These are phyloP conservation scores for Tetradesmus obliquus DNA, from an alignment of 139 green algal species.

Conservation along the genomic window DNA sequence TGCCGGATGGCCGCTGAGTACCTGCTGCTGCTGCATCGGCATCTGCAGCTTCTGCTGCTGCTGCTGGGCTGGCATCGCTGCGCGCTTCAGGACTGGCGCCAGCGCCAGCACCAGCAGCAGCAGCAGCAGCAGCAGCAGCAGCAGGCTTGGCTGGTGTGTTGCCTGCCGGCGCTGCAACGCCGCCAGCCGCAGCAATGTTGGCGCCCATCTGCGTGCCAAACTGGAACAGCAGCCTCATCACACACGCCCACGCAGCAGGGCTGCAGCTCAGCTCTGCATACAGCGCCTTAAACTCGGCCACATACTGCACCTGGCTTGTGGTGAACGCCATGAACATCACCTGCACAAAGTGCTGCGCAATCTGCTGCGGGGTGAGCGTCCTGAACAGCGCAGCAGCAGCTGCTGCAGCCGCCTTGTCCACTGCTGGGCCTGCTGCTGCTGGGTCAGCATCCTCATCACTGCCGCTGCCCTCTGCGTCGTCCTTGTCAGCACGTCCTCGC, in stretches of 20 bases:
- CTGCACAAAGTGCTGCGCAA: conserved; percentile 28
- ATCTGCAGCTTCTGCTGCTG: not conserved
- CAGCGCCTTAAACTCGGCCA: conserved; percentile 10
- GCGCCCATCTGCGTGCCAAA: conserved; percentile 34
- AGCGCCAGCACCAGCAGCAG: not conserved
- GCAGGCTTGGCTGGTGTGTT: not conserved
- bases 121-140: not conserved
- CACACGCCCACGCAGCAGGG: not conserved
- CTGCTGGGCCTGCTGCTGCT: not conserved
- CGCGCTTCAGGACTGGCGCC: not conserved
- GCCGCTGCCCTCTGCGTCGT: conserved; percentile 4
- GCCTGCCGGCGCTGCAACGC: conserved; percentile 23
- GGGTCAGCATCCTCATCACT: not conserved
- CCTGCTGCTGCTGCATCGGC: conserved; percentile 11
- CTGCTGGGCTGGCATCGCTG: conserved; percentile 5
- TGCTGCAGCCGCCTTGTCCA: not conserved
- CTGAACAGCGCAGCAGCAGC: not conserved
- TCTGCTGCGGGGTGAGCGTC: not conserved
- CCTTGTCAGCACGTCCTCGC: not conserved
- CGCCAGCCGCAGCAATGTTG: conserved; percentile 35
- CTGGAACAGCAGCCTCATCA: conserved; percentile 39
- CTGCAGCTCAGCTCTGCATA: not conserved
- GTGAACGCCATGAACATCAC: conserved; percentile 32
- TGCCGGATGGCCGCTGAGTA: not conserved
- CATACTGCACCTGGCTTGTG: not conserved